Base-by-base conservation (phyloP, 768 basidiomycete species). In the Phanerochaete sordida region DNA sequence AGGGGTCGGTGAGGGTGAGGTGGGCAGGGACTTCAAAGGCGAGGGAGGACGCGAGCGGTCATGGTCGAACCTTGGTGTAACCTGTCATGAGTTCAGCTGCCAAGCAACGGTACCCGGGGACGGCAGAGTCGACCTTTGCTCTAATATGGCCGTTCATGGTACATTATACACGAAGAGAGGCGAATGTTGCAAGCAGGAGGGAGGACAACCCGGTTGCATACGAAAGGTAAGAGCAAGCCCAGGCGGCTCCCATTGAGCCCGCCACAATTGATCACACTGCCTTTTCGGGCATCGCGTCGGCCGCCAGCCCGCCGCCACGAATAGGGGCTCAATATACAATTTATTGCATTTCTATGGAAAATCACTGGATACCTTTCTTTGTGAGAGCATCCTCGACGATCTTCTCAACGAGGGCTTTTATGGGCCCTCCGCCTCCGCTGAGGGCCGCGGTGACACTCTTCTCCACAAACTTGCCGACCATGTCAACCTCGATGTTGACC, bases 401-500 rank as follows among this genome's bases (percentile, higher is more conserved):
- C 64, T 76, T 83, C 69, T 84, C 83, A 33, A 91, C 78, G 68
- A 84, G 55, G 16, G 66, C 72, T 52, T 75, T 74, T 49, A 88
- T 65, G 2, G 77, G 77, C 31, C 76, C 75, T 21, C 79, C 78
- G 0, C 79, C 84, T 21, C 30, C 30, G 1, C 84, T 81, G 44
- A 92, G 74, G 53, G 84, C 85, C 43, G 88, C 87, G 15, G 74
- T 69, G 1, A 95, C 90, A 57, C 91, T 88, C 78, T 94, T 94
- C 68, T 84, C 83, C 3, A 95, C 91, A 64, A 92, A 94, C 73
- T 96, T 96, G 16, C 91, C 94, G 21, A 95, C 86, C 85, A 94
- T 93, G 70, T 97, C 94, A 46, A 89, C 94, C 76, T 99, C 97
- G 60, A 99, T 83, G 69, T 99, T 99, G 54, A 98, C 95, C 66